Evolutionary conservation across 2,329 filamentous ascomycete species (phyloP), one percentile per base, ranked within the genome.

Genomic region (Botrytis galanthina): DNA sequence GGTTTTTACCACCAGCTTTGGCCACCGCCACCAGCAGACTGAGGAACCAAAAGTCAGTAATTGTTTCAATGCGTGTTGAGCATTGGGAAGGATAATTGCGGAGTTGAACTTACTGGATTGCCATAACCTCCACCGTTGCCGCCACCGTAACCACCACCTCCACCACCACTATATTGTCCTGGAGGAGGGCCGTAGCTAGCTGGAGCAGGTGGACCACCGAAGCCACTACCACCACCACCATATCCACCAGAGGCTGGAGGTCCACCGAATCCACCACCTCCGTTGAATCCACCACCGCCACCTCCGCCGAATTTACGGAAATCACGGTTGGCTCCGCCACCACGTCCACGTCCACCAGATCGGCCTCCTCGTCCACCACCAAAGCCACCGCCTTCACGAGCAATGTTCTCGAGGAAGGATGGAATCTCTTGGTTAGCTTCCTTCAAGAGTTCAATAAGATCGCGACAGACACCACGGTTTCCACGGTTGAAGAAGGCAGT

Each of bases 401-500:
- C 95, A 84, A 99, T 97, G 81, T 93, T 97, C 88, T 99, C 96
- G 75, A 99, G 88, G 90, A 98, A 99, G 66, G 88, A 83, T 46
- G 96, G 96, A 76, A 98, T 90, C 81, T 99, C 96, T 84, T 99
- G 96, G 86, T 99, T 97, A 78, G 96, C 96, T 84, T 99, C 96
- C 88, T 98, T 98, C 78, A 99, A 89, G 42, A 99, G 90, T n/a
- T 99, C 96, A 79, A 99, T 89, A 75, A 99, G 90, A 80, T 98
- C 96, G 78, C 96, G 93, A 77, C 98, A 96, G 79, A 99, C 94
- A 85, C 96, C 96, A 80, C 96, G 94, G 88, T 99, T 99, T 81
- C 95, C 95, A 82, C 96, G 95, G 90, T 99, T 99, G 92, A 99
- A 98, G 89, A 99, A 99, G 73, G 96, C 96, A 79, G 96, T 99